These are phyloP conservation scores for Avena sativa DNA, from an alignment of 176 grass and related monocot species.

Conservation along the genomic window DNA sequence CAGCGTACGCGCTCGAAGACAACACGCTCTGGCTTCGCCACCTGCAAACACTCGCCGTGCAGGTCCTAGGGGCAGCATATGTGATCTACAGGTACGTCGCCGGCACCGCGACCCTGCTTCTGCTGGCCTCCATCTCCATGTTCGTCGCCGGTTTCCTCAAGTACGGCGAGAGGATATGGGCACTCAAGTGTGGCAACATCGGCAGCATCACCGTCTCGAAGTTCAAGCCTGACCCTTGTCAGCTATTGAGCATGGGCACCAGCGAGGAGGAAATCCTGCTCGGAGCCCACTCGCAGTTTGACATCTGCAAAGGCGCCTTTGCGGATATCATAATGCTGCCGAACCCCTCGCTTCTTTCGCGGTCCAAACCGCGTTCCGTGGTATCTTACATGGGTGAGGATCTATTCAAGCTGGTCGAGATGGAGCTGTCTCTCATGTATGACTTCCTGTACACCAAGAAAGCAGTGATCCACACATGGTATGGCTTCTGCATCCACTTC, in stretches of 20 bases:
- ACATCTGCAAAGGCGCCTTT: conserved; percentile 14
- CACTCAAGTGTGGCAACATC: neutral
- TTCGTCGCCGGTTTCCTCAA: neutral
- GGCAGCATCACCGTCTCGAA: conserved; percentile 10
- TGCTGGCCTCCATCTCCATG: neutral
- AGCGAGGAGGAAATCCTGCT: conserved; percentile 1
- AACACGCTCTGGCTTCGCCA: conserved; percentile 1
- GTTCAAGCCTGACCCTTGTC: conserved; percentile 1
- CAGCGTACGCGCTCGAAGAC: conserved; percentile 5
- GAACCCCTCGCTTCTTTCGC: neutral
- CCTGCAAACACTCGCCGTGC: neutral
- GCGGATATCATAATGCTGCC: conserved; percentile 15
- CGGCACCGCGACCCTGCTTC: neutral
- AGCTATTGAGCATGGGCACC: neutral
- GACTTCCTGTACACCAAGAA: conserved; percentile 2
- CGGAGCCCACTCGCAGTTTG: conserved; percentile 14
- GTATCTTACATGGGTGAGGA: conserved; percentile 2
- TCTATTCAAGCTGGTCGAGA: neutral
- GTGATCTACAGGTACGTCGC: neutral
- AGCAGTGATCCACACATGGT: conserved; percentile 13
- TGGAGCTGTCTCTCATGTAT: conserved; percentile 5
- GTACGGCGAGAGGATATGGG: conserved; percentile 17
- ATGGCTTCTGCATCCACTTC: conserved; percentile 20
- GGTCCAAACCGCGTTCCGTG: neutral
- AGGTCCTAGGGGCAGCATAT: conserved; percentile 10